Base-by-base conservation (phyloP, 768 basidiomycete genomes). In the Tremella yokohamensis region DNA sequence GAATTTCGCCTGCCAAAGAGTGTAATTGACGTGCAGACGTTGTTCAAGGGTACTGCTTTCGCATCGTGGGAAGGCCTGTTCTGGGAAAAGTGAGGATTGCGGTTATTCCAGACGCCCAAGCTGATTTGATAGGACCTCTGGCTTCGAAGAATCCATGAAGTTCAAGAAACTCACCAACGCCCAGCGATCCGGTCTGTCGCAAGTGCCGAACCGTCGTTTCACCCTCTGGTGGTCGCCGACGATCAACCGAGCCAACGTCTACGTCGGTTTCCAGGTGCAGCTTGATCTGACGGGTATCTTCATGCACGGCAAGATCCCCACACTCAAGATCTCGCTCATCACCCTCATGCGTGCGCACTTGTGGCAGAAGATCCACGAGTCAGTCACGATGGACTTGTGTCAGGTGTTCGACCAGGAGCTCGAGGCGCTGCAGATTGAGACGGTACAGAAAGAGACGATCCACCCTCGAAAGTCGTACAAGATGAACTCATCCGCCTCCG, bases 401-500 rank as follows among this genome's bases (percentile, higher is more conserved):
- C 94, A 98, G 83, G 94, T 98, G 19, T 96, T 99, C 70, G 96
- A 99, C 79, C 93, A 97, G 78, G 96, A 99, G 72, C 82, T 99
- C 34, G 96, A 99, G 75, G 93, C 96, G 2, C 79, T 99, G 15
- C 92, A 97, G 67, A 99, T 99, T 68, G 96, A 98, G 81, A 98
- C 93, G 0, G 96, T 99, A 0, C 96, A 98, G 78, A 99, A 99
- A 78, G 96, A 99, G 78, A 97, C 96, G 0, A 99, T 99, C 61
- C 96, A 96, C 77, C 94, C 94, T 68, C 89, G 94, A 79, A 97
- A 97, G 82, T 96, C 91, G 82, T 99, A 99, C 84, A 99, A 99
- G 84, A 98, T 99, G 96, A 99, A 99, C 79, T 96, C 92, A 8
- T 94, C 92, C n/a, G 97, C 94, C 64, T 94, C 94, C 52, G 96